phyloP scores from a whole-genome alignment of 2,329 filamentous ascomycete species.

The Diaporthe nobilis region DNA sequence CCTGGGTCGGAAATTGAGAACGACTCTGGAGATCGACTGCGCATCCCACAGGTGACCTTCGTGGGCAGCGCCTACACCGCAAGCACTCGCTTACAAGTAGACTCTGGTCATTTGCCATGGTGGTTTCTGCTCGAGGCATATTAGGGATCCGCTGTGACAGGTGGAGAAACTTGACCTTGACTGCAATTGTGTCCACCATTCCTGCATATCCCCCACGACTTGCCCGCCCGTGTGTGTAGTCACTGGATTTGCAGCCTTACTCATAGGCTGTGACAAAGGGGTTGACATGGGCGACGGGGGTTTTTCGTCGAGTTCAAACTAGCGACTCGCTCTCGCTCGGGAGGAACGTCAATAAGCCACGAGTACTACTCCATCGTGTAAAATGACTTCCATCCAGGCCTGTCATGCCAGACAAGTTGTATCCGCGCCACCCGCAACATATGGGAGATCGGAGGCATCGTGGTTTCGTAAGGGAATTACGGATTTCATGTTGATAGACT shows the following conservation, averaged over 20 bases:
- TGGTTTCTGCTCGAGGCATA: background rate
- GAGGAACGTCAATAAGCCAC: background rate
- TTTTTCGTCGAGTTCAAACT: background rate
- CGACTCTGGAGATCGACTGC: background rate
- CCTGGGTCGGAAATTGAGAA: background rate
- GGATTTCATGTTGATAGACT: background rate
- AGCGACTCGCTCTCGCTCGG: background rate
- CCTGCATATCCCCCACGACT: background rate
- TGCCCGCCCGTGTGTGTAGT: background rate
- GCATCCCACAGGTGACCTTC: background rate
- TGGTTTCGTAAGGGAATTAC: background rate
- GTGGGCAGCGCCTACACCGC: background rate
- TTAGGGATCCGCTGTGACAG: constrained; percentile 3
- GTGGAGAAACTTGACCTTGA: constrained; percentile 7
- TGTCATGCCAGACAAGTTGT: background rate
- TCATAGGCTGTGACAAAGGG: background rate
- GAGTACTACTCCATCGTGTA: background rate
- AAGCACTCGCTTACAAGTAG: background rate
- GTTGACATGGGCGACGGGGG: background rate
- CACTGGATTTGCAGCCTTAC: background rate
- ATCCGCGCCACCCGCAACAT: background rate
- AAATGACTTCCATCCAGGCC: background rate
- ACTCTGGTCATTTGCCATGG: background rate
- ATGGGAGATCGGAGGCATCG: background rate
- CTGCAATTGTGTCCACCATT: background rate